Conservation (phyloP, 768 basidiomycete species). For the Lyophyllum shimeji region DNA sequence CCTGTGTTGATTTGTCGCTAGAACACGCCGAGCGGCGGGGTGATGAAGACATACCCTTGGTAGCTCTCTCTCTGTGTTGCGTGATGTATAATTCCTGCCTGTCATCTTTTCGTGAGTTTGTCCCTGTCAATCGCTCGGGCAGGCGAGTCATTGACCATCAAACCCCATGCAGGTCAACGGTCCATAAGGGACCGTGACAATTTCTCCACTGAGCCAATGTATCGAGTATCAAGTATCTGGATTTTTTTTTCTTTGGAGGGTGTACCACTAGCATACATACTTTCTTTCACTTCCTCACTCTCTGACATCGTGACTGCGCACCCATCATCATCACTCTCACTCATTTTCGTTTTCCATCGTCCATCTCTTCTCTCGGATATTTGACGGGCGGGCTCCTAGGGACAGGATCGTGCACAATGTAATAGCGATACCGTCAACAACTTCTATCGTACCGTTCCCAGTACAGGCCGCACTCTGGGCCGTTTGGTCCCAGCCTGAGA, state of each 20-base stretch:
- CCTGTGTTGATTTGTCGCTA: background rate
- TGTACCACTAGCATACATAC: constrained; percentile 1
- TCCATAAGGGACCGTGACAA: background rate
- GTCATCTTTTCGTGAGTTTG: background rate
- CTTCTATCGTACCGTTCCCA: background rate
- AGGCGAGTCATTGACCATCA: too few species aligned
- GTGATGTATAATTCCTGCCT: background rate
- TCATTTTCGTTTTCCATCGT: background rate
- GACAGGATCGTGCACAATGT: constrained; percentile 1
- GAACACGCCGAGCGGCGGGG: background rate
- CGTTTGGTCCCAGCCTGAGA: too few species aligned
- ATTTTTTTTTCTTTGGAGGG: background rate
- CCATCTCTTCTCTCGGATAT: background rate
- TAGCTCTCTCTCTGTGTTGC: background rate
- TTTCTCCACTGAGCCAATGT: background rate
- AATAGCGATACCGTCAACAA: constrained; percentile 1
- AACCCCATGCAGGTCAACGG: too few species aligned
- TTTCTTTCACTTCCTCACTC: background rate
- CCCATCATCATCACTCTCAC: background rate
- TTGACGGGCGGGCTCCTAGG: too few species aligned
- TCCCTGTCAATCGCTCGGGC: background rate
- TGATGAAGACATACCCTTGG: constrained; percentile 5
- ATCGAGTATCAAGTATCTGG: background rate
- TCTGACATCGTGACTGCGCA: background rate
- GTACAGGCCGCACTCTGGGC: background rate